Conservation (phyloP, 768 basidiomycete species). For the Sistotremastrum suecicum region DNA sequence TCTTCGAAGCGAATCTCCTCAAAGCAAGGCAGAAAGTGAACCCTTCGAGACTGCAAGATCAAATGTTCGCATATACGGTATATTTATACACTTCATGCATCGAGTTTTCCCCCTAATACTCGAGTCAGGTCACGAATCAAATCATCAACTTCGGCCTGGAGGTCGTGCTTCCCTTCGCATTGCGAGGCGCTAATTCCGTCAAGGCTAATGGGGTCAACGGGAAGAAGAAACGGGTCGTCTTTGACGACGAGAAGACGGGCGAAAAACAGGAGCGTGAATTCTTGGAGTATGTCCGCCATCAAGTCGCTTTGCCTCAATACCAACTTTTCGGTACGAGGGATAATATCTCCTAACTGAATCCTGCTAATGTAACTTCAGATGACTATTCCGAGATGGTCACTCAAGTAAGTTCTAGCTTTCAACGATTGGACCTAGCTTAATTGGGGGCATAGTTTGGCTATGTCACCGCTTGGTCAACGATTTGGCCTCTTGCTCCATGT, state of each 20-base stretch:
- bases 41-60: conserved; percentile 61
- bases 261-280: conserved; percentile 60
- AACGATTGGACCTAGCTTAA: neutral
- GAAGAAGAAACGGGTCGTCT: conserved; percentile 56
- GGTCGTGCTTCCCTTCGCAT: conserved; percentile 65
- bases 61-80: conserved; percentile 83
- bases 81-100: no score
- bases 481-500: conserved; percentile 87
- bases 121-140: conserved; percentile 54
- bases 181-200: conserved; percentile 41
- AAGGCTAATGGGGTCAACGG: conserved; percentile 23
- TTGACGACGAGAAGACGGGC: conserved; percentile 50
- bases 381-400: conserved; percentile 97
- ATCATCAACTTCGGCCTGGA: conserved; percentile 65
- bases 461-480: conserved; percentile 80
- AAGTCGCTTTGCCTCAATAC: conserved; percentile 72
- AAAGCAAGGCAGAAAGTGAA: conserved; percentile 46
- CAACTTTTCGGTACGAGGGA: conserved; percentile 43
- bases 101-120: no score
- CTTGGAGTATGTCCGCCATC: conserved; percentile 59
- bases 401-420: conserved; percentile 22
- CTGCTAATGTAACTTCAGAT: conserved; percentile 9
- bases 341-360: neutral
- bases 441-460: conserved; percentile 51
- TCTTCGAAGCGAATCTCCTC: conserved; percentile 21